Evolutionary conservation across 768 basidiomycete genomes (phyloP).

Genomic region (Pleurotus salmoneostramineus): DNA sequence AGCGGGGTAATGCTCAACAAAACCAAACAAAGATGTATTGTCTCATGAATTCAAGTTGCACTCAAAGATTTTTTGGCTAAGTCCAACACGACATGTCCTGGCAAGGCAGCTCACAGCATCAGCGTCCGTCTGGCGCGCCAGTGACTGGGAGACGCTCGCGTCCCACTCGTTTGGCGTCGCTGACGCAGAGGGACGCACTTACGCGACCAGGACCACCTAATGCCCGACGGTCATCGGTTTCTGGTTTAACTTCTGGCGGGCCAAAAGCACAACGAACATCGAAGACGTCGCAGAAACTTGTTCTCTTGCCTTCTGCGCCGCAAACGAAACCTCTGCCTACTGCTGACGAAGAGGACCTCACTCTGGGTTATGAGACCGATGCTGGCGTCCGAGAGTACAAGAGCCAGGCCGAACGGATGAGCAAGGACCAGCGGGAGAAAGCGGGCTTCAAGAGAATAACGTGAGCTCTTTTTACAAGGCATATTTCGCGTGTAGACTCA

Average conservation of each 20-base stretch:
- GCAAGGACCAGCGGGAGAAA: slow-evolving; percentile 75
- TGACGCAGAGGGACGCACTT: slow-evolving; percentile 2
- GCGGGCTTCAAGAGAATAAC: slow-evolving; percentile 44
- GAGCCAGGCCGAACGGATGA: slow-evolving; percentile 86
- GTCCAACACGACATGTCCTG: neutral
- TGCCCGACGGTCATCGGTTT: slow-evolving; percentile 33
- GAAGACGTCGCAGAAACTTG: slow-evolving; percentile 89
- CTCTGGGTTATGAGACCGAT: slow-evolving; percentile 64
- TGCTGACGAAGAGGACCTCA: slow-evolving; percentile 43
- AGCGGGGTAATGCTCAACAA: neutral
- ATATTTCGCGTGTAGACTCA: slow-evolving; percentile 1
- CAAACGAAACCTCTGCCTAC: slow-evolving; percentile 70
- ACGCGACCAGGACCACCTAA: neutral
- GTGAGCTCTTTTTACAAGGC: neutral
- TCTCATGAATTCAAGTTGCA: neutral
- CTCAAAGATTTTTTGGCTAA: neutral
- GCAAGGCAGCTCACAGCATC: neutral
- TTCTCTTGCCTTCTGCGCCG: slow-evolving; percentile 84
- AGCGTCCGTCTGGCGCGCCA: neutral
- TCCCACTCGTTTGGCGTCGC: neutral
- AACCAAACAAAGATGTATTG: neutral
- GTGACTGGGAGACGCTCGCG: neutral
- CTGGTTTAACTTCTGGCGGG: slow-evolving; percentile 30
- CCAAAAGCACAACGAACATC: slow-evolving; percentile 74
- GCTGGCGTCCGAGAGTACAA: slow-evolving; percentile 73